Conservation (phyloP, 1,284 basidiomycete species). For the Singerocomus inundabilis region DNA sequence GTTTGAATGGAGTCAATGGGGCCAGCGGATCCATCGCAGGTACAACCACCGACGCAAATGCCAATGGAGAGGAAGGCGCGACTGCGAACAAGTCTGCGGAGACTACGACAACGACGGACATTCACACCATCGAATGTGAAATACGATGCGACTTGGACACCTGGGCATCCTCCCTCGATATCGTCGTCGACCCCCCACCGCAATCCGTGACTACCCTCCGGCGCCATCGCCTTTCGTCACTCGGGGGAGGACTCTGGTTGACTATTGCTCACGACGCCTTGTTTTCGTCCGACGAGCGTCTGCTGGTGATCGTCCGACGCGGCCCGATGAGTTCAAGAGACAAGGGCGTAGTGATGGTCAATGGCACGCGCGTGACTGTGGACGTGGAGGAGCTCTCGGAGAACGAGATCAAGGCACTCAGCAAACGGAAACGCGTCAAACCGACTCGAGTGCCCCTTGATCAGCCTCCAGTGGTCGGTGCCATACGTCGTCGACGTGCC, state of each 20-base stretch:
- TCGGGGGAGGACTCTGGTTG: constrained; percentile 96
- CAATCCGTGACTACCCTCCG: constrained; percentile 81
- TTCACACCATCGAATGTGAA: constrained; percentile 84
- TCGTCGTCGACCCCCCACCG: constrained; percentile 94
- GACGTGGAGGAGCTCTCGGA: constrained; percentile 91
- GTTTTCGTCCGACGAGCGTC: constrained; percentile 72
- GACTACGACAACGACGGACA: constrained; percentile 21
- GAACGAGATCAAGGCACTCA: constrained; percentile 81
- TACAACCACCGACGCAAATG: constrained; percentile 5
- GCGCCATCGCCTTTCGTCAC: constrained; percentile 82
- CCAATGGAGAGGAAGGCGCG: constrained; percentile 13
- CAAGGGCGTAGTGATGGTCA: constrained; percentile 82
- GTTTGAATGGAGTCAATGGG: constrained; percentile 25
- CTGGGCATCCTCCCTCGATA: constrained; percentile 86
- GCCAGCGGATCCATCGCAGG: constrained; percentile 14
- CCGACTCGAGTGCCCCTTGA: constrained; percentile 88
- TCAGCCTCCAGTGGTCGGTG: constrained; percentile 80
- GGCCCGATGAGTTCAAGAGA: constrained; percentile 64
- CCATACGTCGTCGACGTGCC: constrained; percentile 63
- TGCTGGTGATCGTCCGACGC: constrained; percentile 75
- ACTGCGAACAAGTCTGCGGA: background rate
- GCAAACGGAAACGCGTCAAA: constrained; percentile 84
- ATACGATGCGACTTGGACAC: constrained; percentile 91
- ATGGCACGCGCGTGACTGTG: constrained; percentile 84
- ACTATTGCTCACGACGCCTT: constrained; percentile 87